These are phyloP conservation scores for Nemania sp. DNA, from an alignment of 2,329 filamentous ascomycete genomes.

Conservation along the genomic window DNA sequence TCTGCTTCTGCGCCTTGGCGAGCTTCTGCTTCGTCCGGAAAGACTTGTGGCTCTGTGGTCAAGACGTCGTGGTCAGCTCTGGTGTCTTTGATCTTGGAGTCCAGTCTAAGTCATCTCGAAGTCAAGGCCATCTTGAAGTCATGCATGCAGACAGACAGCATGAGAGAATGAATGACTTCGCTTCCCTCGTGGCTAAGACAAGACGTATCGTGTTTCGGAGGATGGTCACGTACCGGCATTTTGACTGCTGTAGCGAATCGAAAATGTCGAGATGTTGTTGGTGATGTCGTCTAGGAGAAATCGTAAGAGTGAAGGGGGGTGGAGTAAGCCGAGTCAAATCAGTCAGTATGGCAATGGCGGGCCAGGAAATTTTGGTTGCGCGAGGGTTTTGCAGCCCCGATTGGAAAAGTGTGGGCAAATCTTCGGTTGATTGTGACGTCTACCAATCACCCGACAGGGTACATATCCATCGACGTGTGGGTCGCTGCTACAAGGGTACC, in stretches of 20 bases:
- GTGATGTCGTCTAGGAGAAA: slow-evolving; percentile 33
- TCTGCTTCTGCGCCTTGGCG: slow-evolving; percentile 99
- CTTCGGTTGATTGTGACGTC: slow-evolving; percentile 27
- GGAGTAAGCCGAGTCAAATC: slow-evolving; percentile 32
- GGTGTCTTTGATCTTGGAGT: slow-evolving; percentile 1
- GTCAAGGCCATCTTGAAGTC: background rate
- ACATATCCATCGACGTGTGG: background rate
- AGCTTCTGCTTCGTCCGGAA: slow-evolving; percentile 99
- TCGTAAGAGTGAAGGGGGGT: slow-evolving; percentile 28
- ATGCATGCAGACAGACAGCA: background rate
- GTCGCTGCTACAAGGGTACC: no score
- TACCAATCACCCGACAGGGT: background rate
- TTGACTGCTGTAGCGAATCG: slow-evolving; percentile 46
- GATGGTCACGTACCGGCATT: slow-evolving; percentile 46
- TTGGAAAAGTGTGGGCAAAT: slow-evolving; percentile 37
- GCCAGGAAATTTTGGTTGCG: slow-evolving; percentile 36
- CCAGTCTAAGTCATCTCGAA: background rate
- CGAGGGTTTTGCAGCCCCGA: slow-evolving; percentile 42
- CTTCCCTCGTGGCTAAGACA: background rate
- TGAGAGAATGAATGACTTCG: no score
- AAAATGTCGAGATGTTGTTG: slow-evolving; percentile 44
- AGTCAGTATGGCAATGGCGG: slow-evolving; percentile 28
- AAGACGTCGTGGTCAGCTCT: slow-evolving; percentile 24
- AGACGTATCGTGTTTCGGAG: background rate
- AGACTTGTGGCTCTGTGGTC: slow-evolving; percentile 91